These are phyloP conservation scores for Nigrospora sphaerica DNA, from an alignment of 2,329 filamentous ascomycete species.

Conservation along the genomic window DNA sequence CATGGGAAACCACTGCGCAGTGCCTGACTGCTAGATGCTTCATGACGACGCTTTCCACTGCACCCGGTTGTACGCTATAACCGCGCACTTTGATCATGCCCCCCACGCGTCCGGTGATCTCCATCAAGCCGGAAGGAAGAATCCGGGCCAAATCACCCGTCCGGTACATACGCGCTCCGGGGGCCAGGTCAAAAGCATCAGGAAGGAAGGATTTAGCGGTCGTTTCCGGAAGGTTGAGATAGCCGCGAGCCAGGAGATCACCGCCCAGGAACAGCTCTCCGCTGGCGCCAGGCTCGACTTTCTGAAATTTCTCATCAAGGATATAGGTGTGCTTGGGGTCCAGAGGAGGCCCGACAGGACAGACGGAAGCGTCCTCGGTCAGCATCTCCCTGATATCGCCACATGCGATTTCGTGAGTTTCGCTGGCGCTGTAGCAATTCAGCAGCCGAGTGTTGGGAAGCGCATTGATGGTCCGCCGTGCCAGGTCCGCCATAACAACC, in stretches of 20 bases:
- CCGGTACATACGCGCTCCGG: slow-evolving; percentile 63
- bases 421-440: slow-evolving; percentile 77
- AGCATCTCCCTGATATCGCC: slow-evolving; percentile 67
- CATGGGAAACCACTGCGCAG: slow-evolving; percentile 66
- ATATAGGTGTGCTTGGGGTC: slow-evolving; percentile 66
- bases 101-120: slow-evolving; percentile 70
- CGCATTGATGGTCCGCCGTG: slow-evolving; percentile 58
- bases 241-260: slow-evolving; percentile 65
- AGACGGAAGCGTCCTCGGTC: slow-evolving; percentile 55
- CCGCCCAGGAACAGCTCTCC: slow-evolving; percentile 75
- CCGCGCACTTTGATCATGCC: slow-evolving; percentile 77
- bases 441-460: slow-evolving; percentile 64
- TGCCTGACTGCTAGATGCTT: slow-evolving; percentile 63
- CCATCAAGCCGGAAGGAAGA: slow-evolving; percentile 59
- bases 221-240: slow-evolving; percentile 72
- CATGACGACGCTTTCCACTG: slow-evolving; percentile 67
- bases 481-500: slow-evolving; percentile 73
- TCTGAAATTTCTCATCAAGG: slow-evolving; percentile 60
- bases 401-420: slow-evolving; percentile 74
- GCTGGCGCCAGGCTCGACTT: slow-evolving; percentile 52
- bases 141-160: slow-evolving; percentile 66
- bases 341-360: slow-evolving; percentile 66
- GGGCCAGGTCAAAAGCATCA: slow-evolving; percentile 53
- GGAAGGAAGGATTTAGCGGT: slow-evolving; percentile 65
- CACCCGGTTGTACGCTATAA: slow-evolving; percentile 70